phyloP scores from a whole-genome alignment of 768 basidiomycete genomes.

The Podaxis mareebaensis region DNA sequence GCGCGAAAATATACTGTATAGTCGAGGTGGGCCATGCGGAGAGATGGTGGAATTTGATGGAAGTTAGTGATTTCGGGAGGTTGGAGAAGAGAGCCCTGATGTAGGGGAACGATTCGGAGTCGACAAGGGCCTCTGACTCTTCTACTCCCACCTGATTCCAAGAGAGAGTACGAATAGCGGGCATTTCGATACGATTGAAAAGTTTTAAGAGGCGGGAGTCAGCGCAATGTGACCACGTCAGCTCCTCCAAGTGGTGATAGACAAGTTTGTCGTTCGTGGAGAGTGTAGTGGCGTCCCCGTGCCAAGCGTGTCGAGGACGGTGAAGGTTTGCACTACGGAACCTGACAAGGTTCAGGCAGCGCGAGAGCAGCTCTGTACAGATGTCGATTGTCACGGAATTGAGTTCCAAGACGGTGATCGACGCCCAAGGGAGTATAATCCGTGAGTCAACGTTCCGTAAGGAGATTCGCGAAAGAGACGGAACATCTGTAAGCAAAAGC shows the following conservation, averaged over 20 bases:
- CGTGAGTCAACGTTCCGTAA: not conserved
- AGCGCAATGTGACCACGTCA: not conserved
- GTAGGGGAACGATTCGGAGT: not conserved
- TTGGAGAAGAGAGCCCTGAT: conserved; percentile 1
- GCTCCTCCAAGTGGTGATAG: not conserved
- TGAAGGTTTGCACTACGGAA: not conserved
- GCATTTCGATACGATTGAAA: not conserved
- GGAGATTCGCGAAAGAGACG: not conserved
- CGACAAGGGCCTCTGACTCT: not conserved
- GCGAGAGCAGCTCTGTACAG: not conserved
- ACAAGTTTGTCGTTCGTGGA: not conserved
- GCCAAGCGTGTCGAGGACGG: not conserved
- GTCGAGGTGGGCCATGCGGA: not conserved
- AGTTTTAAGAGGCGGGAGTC: not conserved
- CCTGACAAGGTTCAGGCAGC: not conserved
- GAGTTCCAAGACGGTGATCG: not conserved
- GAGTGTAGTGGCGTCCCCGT: too few species aligned
- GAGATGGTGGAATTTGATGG: conserved; percentile 5
- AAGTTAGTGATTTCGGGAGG: not conserved
- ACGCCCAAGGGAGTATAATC: not conserved
- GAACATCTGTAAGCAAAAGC: not conserved
- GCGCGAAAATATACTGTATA: not conserved
- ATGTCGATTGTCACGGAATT: not conserved
- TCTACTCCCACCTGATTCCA: not conserved
- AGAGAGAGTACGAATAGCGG: not conserved